These are phyloP conservation scores for Cytospora piceae DNA, from an alignment of 2,329 filamentous ascomycete genomes.

Conservation along the genomic window DNA sequence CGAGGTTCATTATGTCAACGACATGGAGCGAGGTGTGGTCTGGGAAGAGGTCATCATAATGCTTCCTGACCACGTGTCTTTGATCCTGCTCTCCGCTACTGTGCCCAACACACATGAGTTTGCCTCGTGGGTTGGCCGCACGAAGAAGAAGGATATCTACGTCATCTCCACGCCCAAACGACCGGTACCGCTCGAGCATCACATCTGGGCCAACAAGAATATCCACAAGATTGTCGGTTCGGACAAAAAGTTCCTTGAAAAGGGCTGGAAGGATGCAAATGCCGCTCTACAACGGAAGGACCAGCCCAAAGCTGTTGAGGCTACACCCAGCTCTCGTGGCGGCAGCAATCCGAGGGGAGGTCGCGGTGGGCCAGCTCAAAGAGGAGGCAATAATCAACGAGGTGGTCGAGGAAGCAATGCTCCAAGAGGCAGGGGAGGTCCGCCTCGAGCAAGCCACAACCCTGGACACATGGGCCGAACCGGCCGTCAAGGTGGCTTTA, in stretches of 20 bases:
- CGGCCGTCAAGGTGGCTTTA: slow-evolving; percentile 82
- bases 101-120: slow-evolving; percentile 98
- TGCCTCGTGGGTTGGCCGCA: slow-evolving; percentile 95
- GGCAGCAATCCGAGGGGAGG: slow-evolving; percentile 55
- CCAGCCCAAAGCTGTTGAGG: slow-evolving; percentile 62
- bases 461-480: slow-evolving; percentile 88
- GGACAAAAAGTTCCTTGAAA: slow-evolving; percentile 88
- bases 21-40: slow-evolving; percentile 91
- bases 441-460: slow-evolving; percentile 62
- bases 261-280: slow-evolving; percentile 94
- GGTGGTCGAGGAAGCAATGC: slow-evolving; percentile 53
- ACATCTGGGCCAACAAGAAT: slow-evolving; percentile 90
- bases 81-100: slow-evolving; percentile 93
- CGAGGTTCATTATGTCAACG: slow-evolving; percentile 98
- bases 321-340: slow-evolving; percentile 47
- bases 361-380: slow-evolving; percentile 51
- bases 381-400: slow-evolving; percentile 53
- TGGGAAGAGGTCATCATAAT: slow-evolving; percentile 99
- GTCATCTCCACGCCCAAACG: slow-evolving; percentile 97
- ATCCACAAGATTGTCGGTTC: slow-evolving; percentile 94
- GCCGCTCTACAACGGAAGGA: slow-evolving; percentile 80
- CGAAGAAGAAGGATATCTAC: slow-evolving; percentile 98
- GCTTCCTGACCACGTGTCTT: slow-evolving; percentile 93
- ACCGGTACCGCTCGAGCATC: slow-evolving; percentile 93
- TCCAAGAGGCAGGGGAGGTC: slow-evolving; percentile 60